phyloP scores from a whole-genome alignment of 306 rosid genomes.

The Leucaena leucocephala region DNA sequence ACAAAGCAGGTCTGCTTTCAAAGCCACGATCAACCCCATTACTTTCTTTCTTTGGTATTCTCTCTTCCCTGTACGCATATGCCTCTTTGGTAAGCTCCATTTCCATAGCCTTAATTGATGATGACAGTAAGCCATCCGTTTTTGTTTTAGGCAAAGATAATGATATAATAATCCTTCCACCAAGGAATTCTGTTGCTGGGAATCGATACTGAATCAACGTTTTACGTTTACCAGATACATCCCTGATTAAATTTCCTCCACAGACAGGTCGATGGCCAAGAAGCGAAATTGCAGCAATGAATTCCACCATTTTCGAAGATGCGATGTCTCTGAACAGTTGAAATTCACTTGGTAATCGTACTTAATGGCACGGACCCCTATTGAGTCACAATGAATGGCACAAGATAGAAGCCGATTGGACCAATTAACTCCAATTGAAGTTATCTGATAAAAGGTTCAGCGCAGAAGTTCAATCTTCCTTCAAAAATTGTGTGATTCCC shows the following conservation, averaged over 20 bases:
- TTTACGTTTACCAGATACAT: slow-evolving; percentile 57
- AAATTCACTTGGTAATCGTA: slow-evolving; percentile 13
- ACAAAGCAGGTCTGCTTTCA: slow-evolving; percentile 69
- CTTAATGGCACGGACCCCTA: slow-evolving; percentile 35
- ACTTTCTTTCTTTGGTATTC: slow-evolving; percentile 59
- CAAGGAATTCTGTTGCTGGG: slow-evolving; percentile 45
- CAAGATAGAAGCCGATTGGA: not conserved
- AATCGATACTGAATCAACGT: slow-evolving; percentile 42
- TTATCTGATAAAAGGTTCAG: slow-evolving; percentile 33
- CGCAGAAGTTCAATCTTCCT: slow-evolving; percentile 20
- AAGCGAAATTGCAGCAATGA: slow-evolving; percentile 80
- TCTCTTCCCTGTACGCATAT: slow-evolving; percentile 70
- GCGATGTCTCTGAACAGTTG: slow-evolving; percentile 26
- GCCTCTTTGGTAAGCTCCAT: slow-evolving; percentile 82
- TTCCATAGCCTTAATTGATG: slow-evolving; percentile 65
- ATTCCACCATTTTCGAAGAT: slow-evolving; percentile 63
- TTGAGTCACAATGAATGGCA: slow-evolving; percentile 26
- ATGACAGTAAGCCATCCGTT: slow-evolving; percentile 32
- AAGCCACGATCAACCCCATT: slow-evolving; percentile 55
- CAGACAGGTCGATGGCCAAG: slow-evolving; percentile 69
- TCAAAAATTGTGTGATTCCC: not conserved
- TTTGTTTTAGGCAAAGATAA: slow-evolving; percentile 49
- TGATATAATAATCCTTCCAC: slow-evolving; percentile 56
- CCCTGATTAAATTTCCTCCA: slow-evolving; percentile 53
- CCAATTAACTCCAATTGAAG: slow-evolving; percentile 30